A percentile compares a stretch with the other conserved stretches of the same genome.
phyloP scores from a whole-genome alignment of 2,329 filamentous ascomycete genomes.

The Diaporthe caulivora region DNA sequence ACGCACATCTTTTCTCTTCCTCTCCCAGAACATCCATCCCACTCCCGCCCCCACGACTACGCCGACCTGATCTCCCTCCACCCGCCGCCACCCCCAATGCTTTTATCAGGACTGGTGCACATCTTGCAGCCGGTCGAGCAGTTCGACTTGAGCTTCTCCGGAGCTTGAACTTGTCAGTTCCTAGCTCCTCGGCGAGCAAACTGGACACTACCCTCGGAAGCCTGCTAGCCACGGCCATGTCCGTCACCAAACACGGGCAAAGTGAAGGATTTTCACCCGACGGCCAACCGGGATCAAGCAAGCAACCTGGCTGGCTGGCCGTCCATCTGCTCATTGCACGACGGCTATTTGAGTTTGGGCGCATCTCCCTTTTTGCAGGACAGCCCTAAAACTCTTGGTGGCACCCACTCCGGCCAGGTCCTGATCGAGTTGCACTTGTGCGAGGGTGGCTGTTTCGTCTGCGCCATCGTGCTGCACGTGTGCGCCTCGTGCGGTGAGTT shows the following conservation, averaged over 20 bases:
- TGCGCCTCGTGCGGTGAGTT: neutral
- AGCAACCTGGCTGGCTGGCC: neutral
- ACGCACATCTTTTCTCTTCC: neutral
- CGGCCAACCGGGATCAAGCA: conserved; percentile 10
- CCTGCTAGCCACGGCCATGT: conserved; percentile 11
- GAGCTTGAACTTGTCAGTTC: conserved; percentile 9
- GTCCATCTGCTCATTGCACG: neutral
- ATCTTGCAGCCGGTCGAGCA: conserved; percentile 3
- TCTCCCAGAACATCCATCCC: conserved; percentile 20
- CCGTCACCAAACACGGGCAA: conserved; percentile 23
- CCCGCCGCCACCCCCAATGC: neutral
- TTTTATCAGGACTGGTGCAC: neutral
- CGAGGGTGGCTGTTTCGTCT: neutral
- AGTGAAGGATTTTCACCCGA: neutral
- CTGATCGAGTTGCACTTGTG: neutral
- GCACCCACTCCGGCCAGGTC: neutral
- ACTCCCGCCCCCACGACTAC: neutral
- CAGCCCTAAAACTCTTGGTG: neutral
- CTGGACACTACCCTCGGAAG: neutral
- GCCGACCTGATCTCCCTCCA: conserved; percentile 1
- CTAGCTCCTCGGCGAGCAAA: conserved; percentile 31
- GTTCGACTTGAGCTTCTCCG: conserved; percentile 15
- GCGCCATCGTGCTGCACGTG: conserved; percentile 4
- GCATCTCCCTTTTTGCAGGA: neutral
- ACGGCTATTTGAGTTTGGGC: neutral